Base-by-base conservation (phyloP, 2,329 filamentous ascomycete species). In the Pezicula carpinea region DNA sequence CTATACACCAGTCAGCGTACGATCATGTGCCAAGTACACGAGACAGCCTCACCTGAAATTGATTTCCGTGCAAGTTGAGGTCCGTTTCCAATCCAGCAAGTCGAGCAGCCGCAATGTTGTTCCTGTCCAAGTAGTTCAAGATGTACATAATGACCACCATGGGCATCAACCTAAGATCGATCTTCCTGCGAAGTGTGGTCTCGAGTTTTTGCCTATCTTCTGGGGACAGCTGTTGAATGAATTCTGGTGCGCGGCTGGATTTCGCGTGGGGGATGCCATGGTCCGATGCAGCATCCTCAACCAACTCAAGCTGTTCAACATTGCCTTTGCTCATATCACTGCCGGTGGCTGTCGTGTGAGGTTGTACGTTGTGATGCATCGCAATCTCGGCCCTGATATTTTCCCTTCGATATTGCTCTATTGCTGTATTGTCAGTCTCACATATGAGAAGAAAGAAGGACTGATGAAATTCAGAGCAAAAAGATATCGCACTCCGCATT, bases 81-180 rank as follows among this genome's bases (percentile, higher is more conserved):
- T 73, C 70, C 2, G 62, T 57, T 29, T 67, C 59, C 26, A 73
- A 59, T 6, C 75, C 74, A 1, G 70, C 73, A 10, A 80, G 61
- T 49, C 70, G 67, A 3, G 73, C 76, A 17, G 66, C 65, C 3
- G 75, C 75, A 45, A 79, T 77, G 45, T 77, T 77, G 55, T 77
- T 78, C 19, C 36, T 18, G 19, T 39, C 36, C 36, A 39, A 39
- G 13, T 19, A 19, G 13, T 39, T 39, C 2, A 39, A 14, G 17
- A 18, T 19, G 21, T 19, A 39, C 19, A 39, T 39, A 19, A 39
- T 39, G 3, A 39, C 19, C 15, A 39, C 13, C 19, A 39, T 22
- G 3, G 36, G 36, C 36, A 39, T 39, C 36, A 39, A 39, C n/a
- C 36, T 39, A 22, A 39, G 19, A 22, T 39, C 36, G 17, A 39